phyloP scores from a whole-genome alignment of 73 alveolate species.

The Paramecium sonneborni region DNA sequence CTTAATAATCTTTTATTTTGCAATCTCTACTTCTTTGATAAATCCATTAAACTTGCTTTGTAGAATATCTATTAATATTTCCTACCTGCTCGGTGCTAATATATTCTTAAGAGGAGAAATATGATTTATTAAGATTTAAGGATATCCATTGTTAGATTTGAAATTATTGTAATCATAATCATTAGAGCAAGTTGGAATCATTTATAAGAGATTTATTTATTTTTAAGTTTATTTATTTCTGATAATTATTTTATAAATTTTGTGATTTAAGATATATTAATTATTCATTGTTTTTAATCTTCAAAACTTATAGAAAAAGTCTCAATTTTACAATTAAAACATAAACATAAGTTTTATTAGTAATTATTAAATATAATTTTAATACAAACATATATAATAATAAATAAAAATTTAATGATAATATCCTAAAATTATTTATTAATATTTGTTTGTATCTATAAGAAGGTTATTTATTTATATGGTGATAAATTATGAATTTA shows the following conservation, averaged over 20 bases:
- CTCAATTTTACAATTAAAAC: too few relatives aligned
- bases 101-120: background rate
- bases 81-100: conserved; percentile 7
- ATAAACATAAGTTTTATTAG: too few relatives aligned
- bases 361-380: too few relatives aligned
- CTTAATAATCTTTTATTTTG: background rate
- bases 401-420: too few relatives aligned
- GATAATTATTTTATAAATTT: background rate
- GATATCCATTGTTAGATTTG: background rate
- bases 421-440: too few relatives aligned
- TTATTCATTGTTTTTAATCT: too few relatives aligned
- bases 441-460: too few relatives aligned
- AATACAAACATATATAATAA: too few relatives aligned
- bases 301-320: too few relatives aligned
- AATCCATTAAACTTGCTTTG: conserved; percentile 10
- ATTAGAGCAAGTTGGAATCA: background rate
- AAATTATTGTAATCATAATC: background rate
- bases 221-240: background rate
- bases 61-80: background rate
- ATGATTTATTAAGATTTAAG: background rate
- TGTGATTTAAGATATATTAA: too few relatives aligned
- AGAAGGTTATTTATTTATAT: too few relatives aligned
- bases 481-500: too few relatives aligned
- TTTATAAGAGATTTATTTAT: background rate
- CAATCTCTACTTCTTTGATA: background rate